Base-by-base conservation (phyloP, 805 yeast genomes). In the Ogataea pini region DNA sequence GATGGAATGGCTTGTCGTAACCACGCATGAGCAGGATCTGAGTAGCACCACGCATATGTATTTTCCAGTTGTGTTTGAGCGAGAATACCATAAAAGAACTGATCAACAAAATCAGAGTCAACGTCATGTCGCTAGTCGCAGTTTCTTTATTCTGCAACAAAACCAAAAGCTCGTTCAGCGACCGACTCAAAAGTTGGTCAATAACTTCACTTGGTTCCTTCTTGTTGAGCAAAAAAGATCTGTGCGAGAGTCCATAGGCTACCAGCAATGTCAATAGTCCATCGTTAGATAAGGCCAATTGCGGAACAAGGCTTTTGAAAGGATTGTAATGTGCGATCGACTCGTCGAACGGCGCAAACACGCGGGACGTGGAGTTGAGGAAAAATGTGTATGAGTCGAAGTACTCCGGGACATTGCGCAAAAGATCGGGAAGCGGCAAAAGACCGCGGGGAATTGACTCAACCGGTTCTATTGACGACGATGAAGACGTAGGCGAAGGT, bases 41-140 rank as follows among this genome's bases (percentile, higher is more conserved):
- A 49, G 80, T 71, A 0, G 91, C 90, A 0, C 90, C 90, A 31
- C 75, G 70, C 44, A 80, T 68, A 61, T 86, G 94, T 1, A 83
- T 77, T 58, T 82, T 72, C 80, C 89, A 87, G 40, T 76, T 70
- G 51, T 70, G 72, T 52, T 71, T 74, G 51, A 63, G 73, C 36
- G 72, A 77, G 61, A 67, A 73, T 42, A 64, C 72, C 52, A 82
- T 83, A 60, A 78, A 82, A 31, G 85, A 78, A 13, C 82, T 73
- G 7, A 86, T 66, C 47, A 84, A 64, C 49, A 85, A 62, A 1
- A 83, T 80, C 3, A 85, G 71, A 0, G 88, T 83, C 45, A 86
- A 67, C 0, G 91, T 82, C 7, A 79, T 73, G 60, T 85, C 87
- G n/a, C 86, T 78, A 2, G 81, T 78, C 1, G 85, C 72, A 18